A percentile compares a stretch with the other conserved stretches of the same genome.
Conservation (phyloP, 768 basidiomycete genomes). For the Kwoniella heveanensis region DNA sequence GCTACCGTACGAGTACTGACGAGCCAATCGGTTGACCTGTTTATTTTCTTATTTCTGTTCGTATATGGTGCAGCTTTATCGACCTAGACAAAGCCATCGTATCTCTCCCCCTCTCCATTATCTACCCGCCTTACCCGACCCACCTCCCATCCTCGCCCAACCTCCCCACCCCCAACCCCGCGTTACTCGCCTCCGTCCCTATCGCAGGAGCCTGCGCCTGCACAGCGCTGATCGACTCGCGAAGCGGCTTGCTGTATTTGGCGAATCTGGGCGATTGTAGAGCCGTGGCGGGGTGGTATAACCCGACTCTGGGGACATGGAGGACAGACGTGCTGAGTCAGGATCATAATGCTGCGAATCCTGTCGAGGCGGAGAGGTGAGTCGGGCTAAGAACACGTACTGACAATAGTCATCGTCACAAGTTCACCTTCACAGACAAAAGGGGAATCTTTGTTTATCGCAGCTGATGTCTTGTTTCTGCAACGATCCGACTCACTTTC, state of each 20-base stretch:
- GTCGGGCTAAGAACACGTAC: too few relatives aligned
- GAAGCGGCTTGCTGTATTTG: conserved; percentile 76
- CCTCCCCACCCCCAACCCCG: neutral
- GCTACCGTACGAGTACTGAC: too few relatives aligned
- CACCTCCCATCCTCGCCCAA: neutral
- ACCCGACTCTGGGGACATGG: conserved; percentile 69
- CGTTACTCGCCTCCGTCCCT: neutral
- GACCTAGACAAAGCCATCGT: conserved; percentile 1
- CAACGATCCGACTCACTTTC: too few relatives aligned
- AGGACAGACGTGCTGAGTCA: conserved; percentile 84
- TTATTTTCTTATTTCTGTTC: too few relatives aligned
- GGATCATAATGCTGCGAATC: conserved; percentile 72
- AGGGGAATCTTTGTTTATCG: too few relatives aligned
- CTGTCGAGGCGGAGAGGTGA: conserved; percentile 77
- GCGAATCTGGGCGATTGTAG: conserved; percentile 88
- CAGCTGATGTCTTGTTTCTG: too few relatives aligned
- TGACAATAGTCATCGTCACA: too few relatives aligned
- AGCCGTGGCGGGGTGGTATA: conserved; percentile 77
- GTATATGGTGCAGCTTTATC: neutral
- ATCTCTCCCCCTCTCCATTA: neutral
- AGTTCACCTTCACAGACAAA: too few relatives aligned
- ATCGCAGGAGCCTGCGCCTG: conserved; percentile 82
- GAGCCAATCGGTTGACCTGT: too few relatives aligned
- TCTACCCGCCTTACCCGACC: neutral
- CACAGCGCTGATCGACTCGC: conserved; percentile 79